Evolutionary conservation across 768 basidiomycete genomes (phyloP).

Genomic region (Pisolithus microcarpus): DNA sequence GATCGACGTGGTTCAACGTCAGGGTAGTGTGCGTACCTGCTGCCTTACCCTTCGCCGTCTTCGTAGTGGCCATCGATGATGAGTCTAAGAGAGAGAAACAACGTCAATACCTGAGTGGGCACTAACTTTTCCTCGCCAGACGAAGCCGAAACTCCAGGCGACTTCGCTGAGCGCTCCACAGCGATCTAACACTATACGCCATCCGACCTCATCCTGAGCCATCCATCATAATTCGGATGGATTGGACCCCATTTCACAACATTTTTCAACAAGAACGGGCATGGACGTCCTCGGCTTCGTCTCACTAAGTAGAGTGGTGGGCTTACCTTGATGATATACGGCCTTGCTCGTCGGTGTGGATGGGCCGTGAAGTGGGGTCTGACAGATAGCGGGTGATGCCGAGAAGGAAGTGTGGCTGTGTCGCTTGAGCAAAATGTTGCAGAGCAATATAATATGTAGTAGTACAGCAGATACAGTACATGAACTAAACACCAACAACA

Average conservation of each 20-base stretch:
- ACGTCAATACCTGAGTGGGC: constrained; percentile 1
- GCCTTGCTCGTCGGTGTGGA: constrained; percentile 22
- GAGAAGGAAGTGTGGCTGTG: constrained; percentile 18
- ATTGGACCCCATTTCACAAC: not conserved
- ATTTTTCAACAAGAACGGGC: not conserved
- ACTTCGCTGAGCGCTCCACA: not conserved
- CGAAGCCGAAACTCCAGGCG: not conserved
- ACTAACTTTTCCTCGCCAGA: not conserved
- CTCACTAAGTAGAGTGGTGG: not conserved
- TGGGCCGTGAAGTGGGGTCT: not conserved
- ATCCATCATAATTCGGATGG: constrained; percentile 15
- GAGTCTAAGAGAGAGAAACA: constrained; percentile 5
- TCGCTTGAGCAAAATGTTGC: too few species aligned
- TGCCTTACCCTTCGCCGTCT: constrained; percentile 58
- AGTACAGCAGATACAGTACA: constrained; percentile 10
- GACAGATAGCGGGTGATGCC: constrained; percentile 19
- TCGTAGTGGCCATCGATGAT: constrained; percentile 58
- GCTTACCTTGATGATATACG: constrained; percentile 23
- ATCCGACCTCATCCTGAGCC: constrained; percentile 13
- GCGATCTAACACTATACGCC: not conserved
- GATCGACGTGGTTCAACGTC: constrained; percentile 16
- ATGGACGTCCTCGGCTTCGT: not conserved
- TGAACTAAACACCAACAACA: not conserved
- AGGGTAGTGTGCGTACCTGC: constrained; percentile 29
- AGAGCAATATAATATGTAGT: not conserved